Percentiles rank a stretch among this genome's conserved stretches.
phyloP scores from a whole-genome alignment of 2,329 filamentous ascomycete species.

The Fusarium kyushuense region DNA sequence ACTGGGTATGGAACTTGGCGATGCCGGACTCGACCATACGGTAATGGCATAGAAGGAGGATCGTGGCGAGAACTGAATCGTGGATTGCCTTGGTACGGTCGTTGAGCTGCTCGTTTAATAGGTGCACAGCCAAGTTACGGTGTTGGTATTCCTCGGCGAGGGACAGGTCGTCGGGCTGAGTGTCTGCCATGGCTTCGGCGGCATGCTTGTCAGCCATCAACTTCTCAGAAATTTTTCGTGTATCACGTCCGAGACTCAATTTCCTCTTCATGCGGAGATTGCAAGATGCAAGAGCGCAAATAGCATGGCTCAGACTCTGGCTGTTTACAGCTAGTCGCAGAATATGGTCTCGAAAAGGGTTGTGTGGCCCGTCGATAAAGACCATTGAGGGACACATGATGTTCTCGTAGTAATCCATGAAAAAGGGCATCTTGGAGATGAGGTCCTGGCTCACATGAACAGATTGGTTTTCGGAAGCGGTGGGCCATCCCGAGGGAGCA shows the following conservation, averaged over 20 bases:
- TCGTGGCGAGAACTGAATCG: slow-evolving; percentile 88
- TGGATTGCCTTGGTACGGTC: slow-evolving; percentile 80
- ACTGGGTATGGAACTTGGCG: slow-evolving; percentile 92
- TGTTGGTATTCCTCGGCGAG: slow-evolving; percentile 87
- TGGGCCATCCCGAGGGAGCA: slow-evolving; percentile 62
- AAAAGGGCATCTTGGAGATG: slow-evolving; percentile 83
- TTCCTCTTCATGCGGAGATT: slow-evolving; percentile 88
- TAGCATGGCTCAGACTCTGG: slow-evolving; percentile 89
- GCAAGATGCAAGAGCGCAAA: slow-evolving; percentile 88
- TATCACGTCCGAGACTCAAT: slow-evolving; percentile 70
- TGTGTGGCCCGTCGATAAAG: slow-evolving; percentile 85
- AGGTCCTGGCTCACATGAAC: slow-evolving; percentile 70
- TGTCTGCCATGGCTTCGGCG: slow-evolving; percentile 59
- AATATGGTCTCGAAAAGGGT: slow-evolving; percentile 88
- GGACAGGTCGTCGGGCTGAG: slow-evolving; percentile 71
- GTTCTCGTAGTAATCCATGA: slow-evolving; percentile 94
- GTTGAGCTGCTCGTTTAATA: slow-evolving; percentile 86
- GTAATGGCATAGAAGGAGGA: slow-evolving; percentile 90
- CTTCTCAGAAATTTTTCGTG: slow-evolving; percentile 64
- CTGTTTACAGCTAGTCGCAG: slow-evolving; percentile 81
- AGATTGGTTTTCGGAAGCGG: slow-evolving; percentile 59
- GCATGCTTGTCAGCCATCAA: slow-evolving; percentile 60
- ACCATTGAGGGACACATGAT: slow-evolving; percentile 93
- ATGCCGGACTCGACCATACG: slow-evolving; percentile 94
- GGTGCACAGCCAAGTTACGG: slow-evolving; percentile 79